These are phyloP conservation scores for Hemerocallis citrina DNA, from an alignment of 106 monocot species.

Conservation along the genomic window DNA sequence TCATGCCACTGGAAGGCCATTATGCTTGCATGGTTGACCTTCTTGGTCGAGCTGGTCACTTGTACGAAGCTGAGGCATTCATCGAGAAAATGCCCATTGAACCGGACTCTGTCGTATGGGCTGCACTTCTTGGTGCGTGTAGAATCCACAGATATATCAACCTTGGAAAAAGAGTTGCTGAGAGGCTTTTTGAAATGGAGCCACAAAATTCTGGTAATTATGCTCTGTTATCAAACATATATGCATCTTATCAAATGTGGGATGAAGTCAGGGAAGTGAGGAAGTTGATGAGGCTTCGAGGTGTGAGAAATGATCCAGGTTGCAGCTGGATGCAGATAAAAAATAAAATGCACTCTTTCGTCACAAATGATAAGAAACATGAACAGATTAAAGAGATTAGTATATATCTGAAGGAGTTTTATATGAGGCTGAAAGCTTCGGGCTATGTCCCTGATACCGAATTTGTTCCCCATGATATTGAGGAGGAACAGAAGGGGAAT, in stretches of 20 bases:
- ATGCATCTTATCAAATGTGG: constrained; percentile 49
- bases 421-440: constrained; percentile 15
- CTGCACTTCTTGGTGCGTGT: constrained; percentile 55
- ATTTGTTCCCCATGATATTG: constrained; percentile 47
- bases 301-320: constrained; percentile 46
- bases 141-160: constrained; percentile 37
- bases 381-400: constrained; percentile 30
- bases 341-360: constrained; percentile 33
- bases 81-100: constrained; percentile 52
- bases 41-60: constrained; percentile 49
- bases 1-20: constrained; percentile 38
- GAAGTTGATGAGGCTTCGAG: constrained; percentile 39
- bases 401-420: constrained; percentile 15
- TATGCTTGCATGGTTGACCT: constrained; percentile 66
- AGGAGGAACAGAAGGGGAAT: constrained; percentile 45
- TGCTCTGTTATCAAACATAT: constrained; percentile 60
- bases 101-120: constrained; percentile 55
- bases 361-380: constrained; percentile 32
- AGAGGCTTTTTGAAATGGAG: constrained; percentile 47
- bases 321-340: constrained; percentile 62
- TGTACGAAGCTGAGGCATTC: constrained; percentile 45
- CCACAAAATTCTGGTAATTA: constrained; percentile 48
- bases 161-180: constrained; percentile 32
- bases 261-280: constrained; percentile 41
- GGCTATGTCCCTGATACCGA: constrained; percentile 54